Evolutionary conservation across 2,329 filamentous ascomycete species (phyloP).

Genomic region (Mollisiaceae sp.): DNA sequence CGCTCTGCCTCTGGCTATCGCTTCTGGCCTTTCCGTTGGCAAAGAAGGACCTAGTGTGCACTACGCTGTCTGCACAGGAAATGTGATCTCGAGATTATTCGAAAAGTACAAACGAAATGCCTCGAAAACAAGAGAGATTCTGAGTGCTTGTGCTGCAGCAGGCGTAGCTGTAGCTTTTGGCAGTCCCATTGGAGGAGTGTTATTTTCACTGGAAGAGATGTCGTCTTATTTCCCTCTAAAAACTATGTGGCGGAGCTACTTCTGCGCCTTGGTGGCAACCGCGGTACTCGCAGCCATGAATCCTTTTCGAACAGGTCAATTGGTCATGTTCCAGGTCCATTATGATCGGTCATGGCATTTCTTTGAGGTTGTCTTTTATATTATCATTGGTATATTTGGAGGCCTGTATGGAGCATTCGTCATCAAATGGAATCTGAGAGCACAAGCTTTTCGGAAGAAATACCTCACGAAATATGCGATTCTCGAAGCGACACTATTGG

Average conservation of each 20-base stretch:
- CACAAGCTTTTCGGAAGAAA: conserved; percentile 91
- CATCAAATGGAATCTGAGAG: conserved; percentile 95
- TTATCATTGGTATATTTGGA: conserved; percentile 89
- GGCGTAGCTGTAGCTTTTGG: conserved; percentile 97
- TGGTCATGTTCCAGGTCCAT: conserved; percentile 98
- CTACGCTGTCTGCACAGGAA: conserved; percentile 96
- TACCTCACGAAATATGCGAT: conserved; percentile 85
- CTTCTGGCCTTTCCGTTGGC: conserved; percentile 90
- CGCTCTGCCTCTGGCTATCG: conserved; percentile 87
- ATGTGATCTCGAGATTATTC: conserved; percentile 93
- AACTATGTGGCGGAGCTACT: conserved; percentile 97
- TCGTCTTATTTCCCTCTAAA: conserved; percentile 95
- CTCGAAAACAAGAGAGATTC: conserved; percentile 91
- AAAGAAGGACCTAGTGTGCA: conserved; percentile 99
- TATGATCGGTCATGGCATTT: conserved; percentile 98
- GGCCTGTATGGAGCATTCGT: conserved; percentile 95
- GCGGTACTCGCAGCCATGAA: conserved; percentile 95
- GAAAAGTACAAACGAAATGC: conserved; percentile 91
- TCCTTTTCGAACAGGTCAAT: conserved; percentile 92
- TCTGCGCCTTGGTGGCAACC: conserved; percentile 94
- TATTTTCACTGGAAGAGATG: conserved; percentile 98
- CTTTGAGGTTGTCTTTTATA: conserved; percentile 92
- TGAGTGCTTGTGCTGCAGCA: conserved; percentile 92
- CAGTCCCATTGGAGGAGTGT: conserved; percentile 92
- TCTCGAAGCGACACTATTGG: conserved; percentile 83